These are phyloP conservation scores for Parachaetomium inaequale DNA, from an alignment of 495 filamentous ascomycete genomes.

Conservation along the genomic window DNA sequence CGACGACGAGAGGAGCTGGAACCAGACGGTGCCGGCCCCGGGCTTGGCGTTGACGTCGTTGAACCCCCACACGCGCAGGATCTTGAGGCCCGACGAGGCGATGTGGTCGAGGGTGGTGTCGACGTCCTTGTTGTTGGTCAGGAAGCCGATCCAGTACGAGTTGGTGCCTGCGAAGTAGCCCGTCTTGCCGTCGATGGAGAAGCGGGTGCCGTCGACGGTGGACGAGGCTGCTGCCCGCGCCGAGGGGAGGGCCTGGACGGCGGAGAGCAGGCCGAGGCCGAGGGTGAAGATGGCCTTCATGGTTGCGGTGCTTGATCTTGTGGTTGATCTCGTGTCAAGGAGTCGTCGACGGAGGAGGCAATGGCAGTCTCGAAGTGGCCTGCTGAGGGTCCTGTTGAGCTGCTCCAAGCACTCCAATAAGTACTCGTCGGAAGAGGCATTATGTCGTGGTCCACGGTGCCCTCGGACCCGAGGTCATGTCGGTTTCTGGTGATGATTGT, in stretches of 20 bases:
- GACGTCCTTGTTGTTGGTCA: slow-evolving; percentile 60
- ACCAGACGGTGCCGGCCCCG: slow-evolving; percentile 52
- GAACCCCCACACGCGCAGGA: slow-evolving; percentile 72
- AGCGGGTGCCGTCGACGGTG: slow-evolving; percentile 33
- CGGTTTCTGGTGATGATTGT: slow-evolving; percentile 4
- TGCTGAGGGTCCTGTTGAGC: no score
- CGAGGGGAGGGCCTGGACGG: slow-evolving; percentile 15
- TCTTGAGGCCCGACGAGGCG: slow-evolving; percentile 55
- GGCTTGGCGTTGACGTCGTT: slow-evolving; percentile 51
- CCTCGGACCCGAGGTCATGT: neutral
- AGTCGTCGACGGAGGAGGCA: neutral
- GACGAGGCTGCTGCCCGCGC: slow-evolving; percentile 13
- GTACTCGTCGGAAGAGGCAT: neutral
- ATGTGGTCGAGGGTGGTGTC: slow-evolving; percentile 55
- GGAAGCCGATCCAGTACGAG: slow-evolving; percentile 70
- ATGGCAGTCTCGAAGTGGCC: neutral
- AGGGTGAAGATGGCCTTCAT: slow-evolving; percentile 25
- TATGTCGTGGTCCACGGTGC: neutral
- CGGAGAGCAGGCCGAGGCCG: slow-evolving; percentile 25
- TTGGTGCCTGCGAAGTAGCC: slow-evolving; percentile 68
- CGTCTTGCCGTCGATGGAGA: slow-evolving; percentile 60
- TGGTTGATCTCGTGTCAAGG: neutral
- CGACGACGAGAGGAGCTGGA: slow-evolving; percentile 53
- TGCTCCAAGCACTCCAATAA: neutral
- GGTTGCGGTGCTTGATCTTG: neutral